Evolutionary conservation across 176 grass and related monocot genomes (phyloP).

Genomic region (Oryza meyeriana): DNA sequence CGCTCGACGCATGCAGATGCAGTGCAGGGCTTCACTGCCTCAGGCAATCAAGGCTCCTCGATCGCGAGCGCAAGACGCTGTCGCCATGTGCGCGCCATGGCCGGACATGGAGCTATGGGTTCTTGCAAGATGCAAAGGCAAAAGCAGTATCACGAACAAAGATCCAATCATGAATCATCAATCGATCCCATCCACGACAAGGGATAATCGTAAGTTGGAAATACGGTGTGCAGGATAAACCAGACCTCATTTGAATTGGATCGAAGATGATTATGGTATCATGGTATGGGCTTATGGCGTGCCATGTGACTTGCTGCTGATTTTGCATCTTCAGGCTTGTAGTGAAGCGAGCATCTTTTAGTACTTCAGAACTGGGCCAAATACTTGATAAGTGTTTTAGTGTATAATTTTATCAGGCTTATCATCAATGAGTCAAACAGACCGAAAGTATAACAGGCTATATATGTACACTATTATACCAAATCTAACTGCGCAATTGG

Average conservation of each 20-base stretch:
- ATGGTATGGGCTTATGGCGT: background rate
- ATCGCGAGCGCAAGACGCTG: background rate
- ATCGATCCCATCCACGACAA: background rate
- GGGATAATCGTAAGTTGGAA: background rate
- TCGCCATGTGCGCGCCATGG: constrained; percentile 29
- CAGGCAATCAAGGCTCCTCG: background rate
- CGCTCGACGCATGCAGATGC: background rate
- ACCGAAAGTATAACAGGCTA: background rate
- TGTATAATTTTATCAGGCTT: background rate
- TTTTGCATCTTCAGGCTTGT: background rate
- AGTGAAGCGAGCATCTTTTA: background rate
- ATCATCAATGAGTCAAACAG: background rate
- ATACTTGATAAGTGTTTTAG: background rate
- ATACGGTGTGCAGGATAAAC: background rate
- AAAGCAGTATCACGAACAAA: background rate
- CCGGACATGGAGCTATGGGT: constrained; percentile 16
- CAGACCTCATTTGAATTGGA: background rate
- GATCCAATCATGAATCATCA: background rate
- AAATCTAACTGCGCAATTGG: background rate
- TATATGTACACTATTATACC: background rate
- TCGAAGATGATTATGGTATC: background rate
- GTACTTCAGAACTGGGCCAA: background rate
- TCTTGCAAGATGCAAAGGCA: background rate
- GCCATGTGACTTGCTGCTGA: background rate
- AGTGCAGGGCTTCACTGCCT: background rate